Conservation (phyloP, 352 stramenopile genomes). For the Globisporangium echinulatum region DNA sequence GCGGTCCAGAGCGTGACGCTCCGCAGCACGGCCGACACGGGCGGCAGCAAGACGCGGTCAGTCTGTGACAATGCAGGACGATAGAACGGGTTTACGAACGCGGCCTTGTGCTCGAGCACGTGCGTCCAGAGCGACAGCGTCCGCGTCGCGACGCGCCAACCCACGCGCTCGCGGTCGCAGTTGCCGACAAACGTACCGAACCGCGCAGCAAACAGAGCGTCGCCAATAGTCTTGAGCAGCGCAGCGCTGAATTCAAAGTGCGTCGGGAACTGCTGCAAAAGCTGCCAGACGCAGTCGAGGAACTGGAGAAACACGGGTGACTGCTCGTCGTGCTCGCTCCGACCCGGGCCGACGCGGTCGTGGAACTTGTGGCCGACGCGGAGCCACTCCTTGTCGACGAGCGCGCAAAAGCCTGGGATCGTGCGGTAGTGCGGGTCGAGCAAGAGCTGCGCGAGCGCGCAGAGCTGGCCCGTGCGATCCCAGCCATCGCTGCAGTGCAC, state of each 20-base stretch:
- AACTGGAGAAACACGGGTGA: slow-evolving; percentile 89
- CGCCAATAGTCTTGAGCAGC: slow-evolving; percentile 63
- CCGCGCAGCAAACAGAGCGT: slow-evolving; percentile 62
- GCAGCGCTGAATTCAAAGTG: slow-evolving; percentile 82
- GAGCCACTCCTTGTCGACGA: slow-evolving; percentile 86
- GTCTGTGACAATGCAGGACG: slow-evolving; percentile 21
- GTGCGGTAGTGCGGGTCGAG: slow-evolving; percentile 86
- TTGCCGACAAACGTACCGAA: slow-evolving; percentile 89
- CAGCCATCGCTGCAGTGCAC: slow-evolving; percentile 91
- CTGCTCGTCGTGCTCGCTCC: slow-evolving; percentile 72
- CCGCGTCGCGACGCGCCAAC: slow-evolving; percentile 40
- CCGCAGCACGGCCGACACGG: slow-evolving; percentile 43
- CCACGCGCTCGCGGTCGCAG: slow-evolving; percentile 66
- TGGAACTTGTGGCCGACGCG: slow-evolving; percentile 86
- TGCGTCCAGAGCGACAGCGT: slow-evolving; percentile 71
- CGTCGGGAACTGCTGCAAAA: slow-evolving; percentile 72
- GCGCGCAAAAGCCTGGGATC: slow-evolving; percentile 68
- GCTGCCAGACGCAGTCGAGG: slow-evolving; percentile 85
- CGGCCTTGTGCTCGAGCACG: slow-evolving; percentile 34
- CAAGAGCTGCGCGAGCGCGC: slow-evolving; percentile 80
- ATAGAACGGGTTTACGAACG: slow-evolving; percentile 73
- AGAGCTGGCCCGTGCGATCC: slow-evolving; percentile 87
- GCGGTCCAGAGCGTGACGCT: slow-evolving; percentile 78
- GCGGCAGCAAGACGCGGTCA: slow-evolving; percentile 47
- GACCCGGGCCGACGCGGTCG: slow-evolving; percentile 67